A percentile compares a stretch with the other conserved stretches of the same genome.
Conservation (phyloP, 306 rosid genomes). For the Malus sylvestris region DNA sequence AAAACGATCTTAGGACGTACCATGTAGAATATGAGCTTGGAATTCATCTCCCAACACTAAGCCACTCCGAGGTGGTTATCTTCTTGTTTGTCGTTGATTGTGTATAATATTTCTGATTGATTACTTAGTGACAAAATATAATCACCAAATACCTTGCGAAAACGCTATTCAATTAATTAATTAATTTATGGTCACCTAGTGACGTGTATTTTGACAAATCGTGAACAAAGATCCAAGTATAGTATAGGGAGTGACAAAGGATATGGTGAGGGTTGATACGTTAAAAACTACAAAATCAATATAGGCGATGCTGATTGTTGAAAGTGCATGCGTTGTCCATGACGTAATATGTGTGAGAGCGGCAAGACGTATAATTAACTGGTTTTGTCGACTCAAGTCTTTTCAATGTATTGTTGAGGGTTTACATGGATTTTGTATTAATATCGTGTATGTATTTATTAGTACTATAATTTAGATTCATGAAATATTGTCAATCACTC, state of each 20-base stretch:
- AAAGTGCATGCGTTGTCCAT: not conserved
- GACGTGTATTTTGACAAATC: not conserved
- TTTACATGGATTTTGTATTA: too few relatives aligned
- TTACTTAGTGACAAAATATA: not conserved
- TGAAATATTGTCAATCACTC: too few relatives aligned
- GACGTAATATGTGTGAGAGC: not conserved
- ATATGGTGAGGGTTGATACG: not conserved
- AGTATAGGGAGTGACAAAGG: not conserved
- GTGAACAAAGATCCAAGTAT: not conserved
- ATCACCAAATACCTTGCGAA: not conserved
- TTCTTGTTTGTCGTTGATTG: too few relatives aligned
- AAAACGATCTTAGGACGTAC: too few relatives aligned
- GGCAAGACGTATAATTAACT: not conserved
- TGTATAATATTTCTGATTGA: not conserved
- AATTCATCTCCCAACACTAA: too few relatives aligned
- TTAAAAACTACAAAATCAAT: not conserved
- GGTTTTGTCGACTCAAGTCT: not conserved
- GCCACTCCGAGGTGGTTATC: too few relatives aligned
- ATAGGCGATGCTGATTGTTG: not conserved
- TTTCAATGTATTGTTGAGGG: not conserved
- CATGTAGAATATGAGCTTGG: too few relatives aligned
- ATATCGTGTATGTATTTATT: too few relatives aligned
- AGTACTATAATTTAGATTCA: too few relatives aligned
- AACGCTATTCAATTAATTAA: not conserved
- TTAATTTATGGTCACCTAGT: not conserved